Evolutionary conservation across 129 eudicot genomes (phyloP).

Genomic region (carrot (Daucus carota)): DNA sequence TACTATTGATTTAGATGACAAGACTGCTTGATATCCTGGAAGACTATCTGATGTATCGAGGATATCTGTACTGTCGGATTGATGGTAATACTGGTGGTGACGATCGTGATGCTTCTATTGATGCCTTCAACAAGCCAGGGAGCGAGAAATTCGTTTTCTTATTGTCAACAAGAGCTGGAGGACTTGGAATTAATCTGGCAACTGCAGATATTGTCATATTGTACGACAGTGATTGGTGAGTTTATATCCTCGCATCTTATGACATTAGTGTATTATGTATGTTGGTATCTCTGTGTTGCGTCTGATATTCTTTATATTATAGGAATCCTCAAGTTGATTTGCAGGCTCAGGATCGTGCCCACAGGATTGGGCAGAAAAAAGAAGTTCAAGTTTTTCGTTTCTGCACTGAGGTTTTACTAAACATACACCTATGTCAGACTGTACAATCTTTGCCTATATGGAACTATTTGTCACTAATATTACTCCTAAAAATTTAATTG

Average conservation of each 20-base stretch:
- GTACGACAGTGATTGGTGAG: slow-evolving; percentile 93
- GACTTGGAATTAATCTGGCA: slow-evolving; percentile 74
- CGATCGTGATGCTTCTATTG: slow-evolving; percentile 98
- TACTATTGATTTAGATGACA: slow-evolving; percentile 54
- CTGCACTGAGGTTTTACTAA: slow-evolving; percentile 94
- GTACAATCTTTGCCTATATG: slow-evolving; percentile 7
- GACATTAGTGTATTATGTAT: neutral
- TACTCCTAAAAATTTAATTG: slow-evolving; percentile 2
- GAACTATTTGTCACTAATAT: slow-evolving; percentile 1
- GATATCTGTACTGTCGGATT: slow-evolving; percentile 79
- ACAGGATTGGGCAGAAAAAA: slow-evolving; percentile 62
- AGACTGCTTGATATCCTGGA: slow-evolving; percentile 94
- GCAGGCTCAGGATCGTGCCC: slow-evolving; percentile 75
- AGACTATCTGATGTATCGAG: slow-evolving; percentile 88
- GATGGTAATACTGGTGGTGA: slow-evolving; percentile 98
- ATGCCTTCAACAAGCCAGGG: slow-evolving; percentile 89
- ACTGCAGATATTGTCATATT: slow-evolving; percentile 67
- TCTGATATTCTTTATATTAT: slow-evolving; percentile 6
- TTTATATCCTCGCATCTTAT: neutral
- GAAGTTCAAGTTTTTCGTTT: slow-evolving; percentile 94
- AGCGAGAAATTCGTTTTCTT: slow-evolving; percentile 89
- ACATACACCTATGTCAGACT: slow-evolving; percentile 24
- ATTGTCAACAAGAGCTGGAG: slow-evolving; percentile 96
- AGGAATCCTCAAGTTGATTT: slow-evolving; percentile 75
- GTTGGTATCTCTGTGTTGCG: neutral